A percentile compares a stretch with the other conserved stretches of the same genome.
These are phyloP conservation scores for Ustilago tritici DNA, from an alignment of 1,284 basidiomycete genomes.

Conservation along the genomic window DNA sequence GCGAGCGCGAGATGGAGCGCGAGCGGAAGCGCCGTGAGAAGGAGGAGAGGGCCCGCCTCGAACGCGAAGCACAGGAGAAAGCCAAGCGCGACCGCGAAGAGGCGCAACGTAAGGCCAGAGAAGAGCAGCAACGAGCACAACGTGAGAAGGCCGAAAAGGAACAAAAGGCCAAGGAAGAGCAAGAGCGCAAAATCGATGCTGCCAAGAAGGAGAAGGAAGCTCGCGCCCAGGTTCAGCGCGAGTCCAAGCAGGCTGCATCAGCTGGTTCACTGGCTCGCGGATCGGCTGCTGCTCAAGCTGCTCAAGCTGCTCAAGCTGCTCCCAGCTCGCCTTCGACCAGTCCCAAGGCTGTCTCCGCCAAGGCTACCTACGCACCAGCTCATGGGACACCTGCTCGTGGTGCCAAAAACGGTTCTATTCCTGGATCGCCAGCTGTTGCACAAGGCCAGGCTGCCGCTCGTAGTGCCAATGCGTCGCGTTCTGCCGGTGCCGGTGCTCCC, in stretches of 20 bases:
- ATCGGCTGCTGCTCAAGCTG: conserved; percentile 13
- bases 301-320: conserved; percentile 12
- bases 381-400: conserved; percentile 36
- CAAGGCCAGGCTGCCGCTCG: conserved; percentile 22
- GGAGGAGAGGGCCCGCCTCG: conserved; percentile 77
- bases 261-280: conserved; percentile 22
- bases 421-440: conserved; percentile 29
- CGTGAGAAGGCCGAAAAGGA: conserved; percentile 63
- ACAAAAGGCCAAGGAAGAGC: conserved; percentile 48
- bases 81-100: conserved; percentile 71
- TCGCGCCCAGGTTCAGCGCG: conserved; percentile 72
- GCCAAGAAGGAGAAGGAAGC: conserved; percentile 56
- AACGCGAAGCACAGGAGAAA: conserved; percentile 56
- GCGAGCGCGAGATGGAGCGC: conserved; percentile 71
- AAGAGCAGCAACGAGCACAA: conserved; percentile 73
- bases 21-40: conserved; percentile 78
- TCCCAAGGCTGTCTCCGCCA: conserved; percentile 22
- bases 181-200: conserved; percentile 47
- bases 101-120: conserved; percentile 66
- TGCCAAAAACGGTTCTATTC: conserved; percentile 35
- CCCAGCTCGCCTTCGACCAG: conserved; percentile 31
- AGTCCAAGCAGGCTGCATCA: conserved; percentile 68
- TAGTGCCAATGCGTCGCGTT: conserved; percentile 6
- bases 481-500: conserved; percentile 7
- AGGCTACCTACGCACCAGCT: conserved; percentile 15